These are phyloP conservation scores for Plasmodium inui DNA, from an alignment of 169 alveolate species.

Conservation along the genomic window DNA sequence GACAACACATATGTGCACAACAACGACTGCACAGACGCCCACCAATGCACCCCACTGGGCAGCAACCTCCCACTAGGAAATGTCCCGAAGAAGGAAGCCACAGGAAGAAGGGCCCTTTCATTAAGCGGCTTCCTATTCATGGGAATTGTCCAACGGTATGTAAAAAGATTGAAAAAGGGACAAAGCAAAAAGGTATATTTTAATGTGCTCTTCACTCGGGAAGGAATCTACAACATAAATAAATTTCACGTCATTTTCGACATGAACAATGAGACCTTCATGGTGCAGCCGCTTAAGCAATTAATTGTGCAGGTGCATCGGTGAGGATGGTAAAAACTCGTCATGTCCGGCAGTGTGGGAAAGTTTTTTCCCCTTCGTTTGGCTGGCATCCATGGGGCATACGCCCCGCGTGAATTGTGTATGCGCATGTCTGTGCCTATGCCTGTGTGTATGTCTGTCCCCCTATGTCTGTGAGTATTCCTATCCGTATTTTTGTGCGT, in stretches of 20 bases:
- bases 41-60: neutral
- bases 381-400: neutral
- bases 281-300: slow-evolving; percentile 41
- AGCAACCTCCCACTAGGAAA: neutral
- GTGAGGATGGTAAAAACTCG: neutral
- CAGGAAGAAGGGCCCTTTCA: slow-evolving; percentile 12
- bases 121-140: slow-evolving; percentile 33
- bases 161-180: slow-evolving; percentile 51
- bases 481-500: too few relatives aligned
- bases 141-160: slow-evolving; percentile 46
- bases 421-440: neutral
- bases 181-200: slow-evolving; percentile 43
- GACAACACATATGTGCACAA: slow-evolving; percentile 7
- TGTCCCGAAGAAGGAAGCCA: neutral
- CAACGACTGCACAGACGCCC: neutral
- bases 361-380: neutral
- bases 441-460: neutral
- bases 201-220: slow-evolving; percentile 43
- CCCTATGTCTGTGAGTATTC: too few relatives aligned
- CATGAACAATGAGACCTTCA: slow-evolving; percentile 8
- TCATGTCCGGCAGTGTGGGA: neutral
- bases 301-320: slow-evolving; percentile 44
- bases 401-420: neutral
- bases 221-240: slow-evolving; percentile 65
- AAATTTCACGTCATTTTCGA: slow-evolving; percentile 42